Evolutionary conservation across 2,329 filamentous ascomycete species (phyloP).

Genomic region (Mollisiaceae sp.): DNA sequence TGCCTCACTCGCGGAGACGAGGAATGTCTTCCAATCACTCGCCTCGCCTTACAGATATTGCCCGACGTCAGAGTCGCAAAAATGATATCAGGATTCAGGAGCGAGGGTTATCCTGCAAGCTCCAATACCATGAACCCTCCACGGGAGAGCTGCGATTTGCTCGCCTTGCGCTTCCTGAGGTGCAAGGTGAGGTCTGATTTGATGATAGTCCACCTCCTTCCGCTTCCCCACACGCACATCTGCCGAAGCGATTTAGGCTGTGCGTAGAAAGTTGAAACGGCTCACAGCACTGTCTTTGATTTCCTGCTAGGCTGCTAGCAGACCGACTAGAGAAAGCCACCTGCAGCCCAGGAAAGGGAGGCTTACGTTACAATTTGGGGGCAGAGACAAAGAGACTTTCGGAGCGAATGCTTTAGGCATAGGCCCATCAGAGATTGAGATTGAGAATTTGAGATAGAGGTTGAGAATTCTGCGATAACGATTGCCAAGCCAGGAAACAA

Average conservation of each 20-base stretch:
- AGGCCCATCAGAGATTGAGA: neutral
- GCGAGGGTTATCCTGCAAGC: neutral
- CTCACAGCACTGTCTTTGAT: neutral
- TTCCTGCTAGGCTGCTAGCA: neutral
- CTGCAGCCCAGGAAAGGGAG: constrained; percentile 3
- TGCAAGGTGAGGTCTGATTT: neutral
- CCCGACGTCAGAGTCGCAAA: neutral
- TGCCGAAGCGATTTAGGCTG: constrained; percentile 7
- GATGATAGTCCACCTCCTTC: neutral
- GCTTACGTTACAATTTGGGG: neutral
- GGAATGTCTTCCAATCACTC: neutral
- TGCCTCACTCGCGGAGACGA: constrained; percentile 3
- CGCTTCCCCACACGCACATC: neutral
- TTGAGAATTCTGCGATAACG: neutral
- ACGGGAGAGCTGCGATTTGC: constrained; percentile 1
- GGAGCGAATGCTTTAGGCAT: neutral
- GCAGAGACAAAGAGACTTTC: neutral
- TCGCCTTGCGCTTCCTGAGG: constrained; percentile 10
- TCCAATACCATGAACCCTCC: neutral
- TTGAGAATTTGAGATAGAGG: neutral
- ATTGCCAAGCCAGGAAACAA: constrained; percentile 9
- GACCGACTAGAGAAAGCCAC: constrained; percentile 4
- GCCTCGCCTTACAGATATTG: constrained; percentile 5
- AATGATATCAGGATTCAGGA: neutral
- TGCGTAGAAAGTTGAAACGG: constrained; percentile 8